Evolutionary conservation across 2,329 filamentous ascomycete species (phyloP), one percentile per base, ranked within the genome.

Genomic region (Leptographium galeiforme): DNA sequence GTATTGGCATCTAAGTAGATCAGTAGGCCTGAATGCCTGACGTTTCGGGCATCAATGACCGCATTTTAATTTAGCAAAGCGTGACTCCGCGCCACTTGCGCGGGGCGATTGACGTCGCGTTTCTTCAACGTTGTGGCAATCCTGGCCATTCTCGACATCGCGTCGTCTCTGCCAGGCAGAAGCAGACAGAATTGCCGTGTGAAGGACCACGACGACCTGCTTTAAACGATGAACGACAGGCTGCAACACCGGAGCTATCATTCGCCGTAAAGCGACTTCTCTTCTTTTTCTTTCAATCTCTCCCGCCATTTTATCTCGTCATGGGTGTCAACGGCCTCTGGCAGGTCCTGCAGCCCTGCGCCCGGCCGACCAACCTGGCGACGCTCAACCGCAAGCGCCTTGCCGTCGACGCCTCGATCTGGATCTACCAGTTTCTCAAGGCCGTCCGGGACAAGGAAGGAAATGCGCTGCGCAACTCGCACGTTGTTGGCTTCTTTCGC

Each of bases 341-440:
- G 93, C 91, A 88, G 58, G 89, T 98, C 51, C 76, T 97, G 59
- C 88, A 95, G 70, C 93, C 93, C 47, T 96, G 89, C 66, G 93
- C 93, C 48, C 86, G 93, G 40, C 94, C 93, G 19, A 95, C 94
- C 58, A 96, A 95, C 68, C 85, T 98, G 62, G 90, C 94, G 62
- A 95, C 91, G 14, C 82, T 98, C 56, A 97, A 97, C 68, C 88
- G 87, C 61, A 96, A 95, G 71, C 89, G 93, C 16, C 85, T 98
- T 50, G 94, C 93, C 48, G 89, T 98, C 60, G 93, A 98, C 70
- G 93, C 94, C 55, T 96, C 90, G 13, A 98, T 98, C 66, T 98
- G 93, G 93, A 97, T 98, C 62, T 98, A 98, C 75, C 93, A 98
- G 66, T 98, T 98, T 64, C 81, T 98, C 62, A 98, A 98, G 72